phyloP scores from a whole-genome alignment of 169 alveolate genomes.

The Plasmodium vivax region DNA sequence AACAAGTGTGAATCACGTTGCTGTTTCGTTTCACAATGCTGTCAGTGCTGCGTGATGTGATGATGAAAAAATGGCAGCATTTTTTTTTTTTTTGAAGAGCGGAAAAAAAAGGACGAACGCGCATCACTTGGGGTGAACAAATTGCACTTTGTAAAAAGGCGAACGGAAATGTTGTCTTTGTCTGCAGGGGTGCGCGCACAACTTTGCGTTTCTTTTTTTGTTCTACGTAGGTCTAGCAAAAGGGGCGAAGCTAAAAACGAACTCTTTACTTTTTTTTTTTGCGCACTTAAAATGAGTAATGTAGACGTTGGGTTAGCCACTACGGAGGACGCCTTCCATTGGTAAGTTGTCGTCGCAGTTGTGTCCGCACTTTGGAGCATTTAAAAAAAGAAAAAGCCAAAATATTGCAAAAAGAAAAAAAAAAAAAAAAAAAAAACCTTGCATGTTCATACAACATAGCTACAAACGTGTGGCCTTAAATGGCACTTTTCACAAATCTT shows the following conservation, averaged over 20 bases:
- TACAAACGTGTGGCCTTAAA: conserved; percentile 12
- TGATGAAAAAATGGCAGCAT: background rate
- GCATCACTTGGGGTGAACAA: background rate
- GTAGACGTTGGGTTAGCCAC: background rate
- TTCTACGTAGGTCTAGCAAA: background rate
- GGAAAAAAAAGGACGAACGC: background rate
- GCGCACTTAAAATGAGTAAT: background rate
- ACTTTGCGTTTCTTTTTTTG: background rate
- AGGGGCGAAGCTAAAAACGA: background rate
- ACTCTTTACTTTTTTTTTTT: background rate
- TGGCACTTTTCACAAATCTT: conserved; percentile 10
- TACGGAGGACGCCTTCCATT: background rate
- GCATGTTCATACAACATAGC: conserved; percentile 45
- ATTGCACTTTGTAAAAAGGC: background rate
- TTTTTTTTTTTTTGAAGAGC: background rate
- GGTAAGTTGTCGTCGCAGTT: background rate
- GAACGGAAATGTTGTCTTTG: background rate
- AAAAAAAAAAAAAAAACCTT: conserved; percentile 44
- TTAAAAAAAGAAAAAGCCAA: conserved; percentile 10
- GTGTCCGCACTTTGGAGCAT: conserved; percentile 64
- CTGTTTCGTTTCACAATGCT: background rate
- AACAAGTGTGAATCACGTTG: background rate
- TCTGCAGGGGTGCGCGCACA: background rate
- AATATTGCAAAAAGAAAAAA: conserved; percentile 5
- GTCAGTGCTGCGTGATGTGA: background rate